phyloP scores from a whole-genome alignment of 106 monocot species.

The Allium cepa region DNA sequence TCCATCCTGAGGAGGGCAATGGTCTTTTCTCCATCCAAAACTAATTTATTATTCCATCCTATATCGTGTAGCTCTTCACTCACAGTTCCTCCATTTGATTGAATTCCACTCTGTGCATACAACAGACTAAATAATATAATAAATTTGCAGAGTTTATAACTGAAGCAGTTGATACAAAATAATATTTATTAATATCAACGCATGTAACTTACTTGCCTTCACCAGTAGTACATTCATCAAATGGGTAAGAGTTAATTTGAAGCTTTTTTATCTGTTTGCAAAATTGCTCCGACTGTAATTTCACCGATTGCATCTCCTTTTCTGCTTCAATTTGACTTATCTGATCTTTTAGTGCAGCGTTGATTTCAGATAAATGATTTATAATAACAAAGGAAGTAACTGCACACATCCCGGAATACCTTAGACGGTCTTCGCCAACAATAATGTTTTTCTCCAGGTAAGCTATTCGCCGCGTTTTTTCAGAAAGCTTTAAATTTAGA shows the following conservation, averaged over 20 bases:
- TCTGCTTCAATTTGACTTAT: slow-evolving; percentile 15
- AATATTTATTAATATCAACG: too few relatives aligned
- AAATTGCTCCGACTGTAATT: slow-evolving; percentile 25
- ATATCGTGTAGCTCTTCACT: not conserved
- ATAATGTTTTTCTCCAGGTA: slow-evolving; percentile 33
- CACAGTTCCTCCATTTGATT: slow-evolving; percentile 5
- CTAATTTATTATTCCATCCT: not conserved
- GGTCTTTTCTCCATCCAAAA: slow-evolving; percentile 16
- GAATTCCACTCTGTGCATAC: slow-evolving; percentile 19
- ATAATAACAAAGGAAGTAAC: slow-evolving; percentile 36
- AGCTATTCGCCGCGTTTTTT: slow-evolving; percentile 27
- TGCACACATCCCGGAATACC: slow-evolving; percentile 28
- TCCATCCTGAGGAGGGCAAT: slow-evolving; percentile 45
- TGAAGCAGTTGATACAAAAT: too few relatives aligned
- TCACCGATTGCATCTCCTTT: slow-evolving; percentile 21
- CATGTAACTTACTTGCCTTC: slow-evolving; percentile 13
- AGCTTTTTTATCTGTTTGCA: slow-evolving; percentile 12
- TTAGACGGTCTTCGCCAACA: slow-evolving; percentile 19
- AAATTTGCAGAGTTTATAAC: not conserved
- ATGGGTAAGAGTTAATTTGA: not conserved
- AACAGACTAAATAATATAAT: slow-evolving; percentile 4
- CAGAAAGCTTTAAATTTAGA: slow-evolving; percentile 38
- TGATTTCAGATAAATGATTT: slow-evolving; percentile 33
- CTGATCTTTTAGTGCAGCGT: slow-evolving; percentile 15
- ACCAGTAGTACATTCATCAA: slow-evolving; percentile 15